Base-by-base conservation (phyloP, 1,139 yeast genomes). In the Geotrichum restrictum region DNA sequence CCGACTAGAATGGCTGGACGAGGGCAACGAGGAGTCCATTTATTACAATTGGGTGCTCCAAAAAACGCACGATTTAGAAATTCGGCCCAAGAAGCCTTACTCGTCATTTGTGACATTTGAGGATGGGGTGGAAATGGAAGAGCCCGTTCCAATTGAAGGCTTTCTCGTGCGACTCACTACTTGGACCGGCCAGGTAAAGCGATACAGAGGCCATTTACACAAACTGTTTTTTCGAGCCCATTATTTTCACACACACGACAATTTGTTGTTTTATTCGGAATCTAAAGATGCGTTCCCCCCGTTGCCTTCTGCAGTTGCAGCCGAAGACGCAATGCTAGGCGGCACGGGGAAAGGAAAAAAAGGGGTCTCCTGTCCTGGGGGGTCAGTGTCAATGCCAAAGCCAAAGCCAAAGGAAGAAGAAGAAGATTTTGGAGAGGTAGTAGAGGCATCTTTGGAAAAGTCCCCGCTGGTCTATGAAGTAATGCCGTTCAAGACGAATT, bases 121-220 rank as follows among this genome's bases (percentile, higher is more conserved):
- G 18, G 56, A 57, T 18, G 64, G 62, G 5, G 44, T 47, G 5
- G 51, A 38, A 22, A 45, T 64, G 53, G 57, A 61, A 1, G 93
- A 85, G 60, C 95, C 95, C 0, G 57, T 68, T 0, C 83, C 94
- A 0, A 67, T 87, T 7, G 95, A 88, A 68, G 96, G 97, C 0
- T 88, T 85, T 64, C 67, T 88, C 13, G 73, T 80, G 1, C 74
- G 85, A 48, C 65, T 85, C 40, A 74, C 85, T 0, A 75, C 80
- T 45, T 74, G 78, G 59, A 62, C 68, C 4, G 91, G 89, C n/a
- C 55, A 54, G 4, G 50, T 62, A 69, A 40, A 69, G 71, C 49
- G 56, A 68, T 32, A 49, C 66, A 56, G 58, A 76, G 14, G 69
- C 79, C 7, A 19, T 37, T 24, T 52, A 2, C 36, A 44, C 14